Base-by-base conservation (phyloP, 257 asterid species). In the Petrea volubilis region DNA sequence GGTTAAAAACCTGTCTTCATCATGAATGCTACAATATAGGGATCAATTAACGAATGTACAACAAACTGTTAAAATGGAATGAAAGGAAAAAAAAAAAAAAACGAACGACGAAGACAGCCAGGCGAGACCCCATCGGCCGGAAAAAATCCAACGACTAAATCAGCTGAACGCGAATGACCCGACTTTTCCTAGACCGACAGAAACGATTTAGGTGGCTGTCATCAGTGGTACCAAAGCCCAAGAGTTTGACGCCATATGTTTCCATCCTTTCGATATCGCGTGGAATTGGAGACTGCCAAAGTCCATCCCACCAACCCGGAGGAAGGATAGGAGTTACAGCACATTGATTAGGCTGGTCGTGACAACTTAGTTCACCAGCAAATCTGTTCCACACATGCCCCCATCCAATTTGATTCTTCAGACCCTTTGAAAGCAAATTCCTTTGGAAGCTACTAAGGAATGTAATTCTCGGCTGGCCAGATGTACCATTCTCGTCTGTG, bases 241-340 rank as follows among this genome's bases (percentile, higher is more conserved):
- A 87, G 31, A 91, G 84, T 4, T 66, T 83, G 59, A 94, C 56
- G 68, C 99, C 99, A 60, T 88, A 91, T 7, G 87, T 79, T 74
- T 90, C 95, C 97, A 91, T 86, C 76, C 89, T 82, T 57, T 31
- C 85, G 21, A 79, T 43, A 31, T 94, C 98, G 2, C 97, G 96
- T 18, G 86, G 87, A 49, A 87, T 81, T n/a, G 99, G 97, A 6
- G 99, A 94, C 65, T 94, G 99, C 98, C 99, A 94, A 25, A 94
- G 86, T 15, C 97, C 96, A 64, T 91, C 99, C 98, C 99, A 94
- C 99, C 99, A 91, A 15, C 83, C 98, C 4, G 95, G 95, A 50
- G 99, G 93, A 43, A 94, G 96, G 64, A 94, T 41, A 3, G 99
- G 99, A 3, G 98, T 92, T 21, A 74, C 71, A 55, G 98, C 99